A percentile compares a stretch with the other conserved stretches of the same genome.
phyloP scores from a whole-genome alignment of 179 eudicot species.

The Dionaea muscipula region DNA sequence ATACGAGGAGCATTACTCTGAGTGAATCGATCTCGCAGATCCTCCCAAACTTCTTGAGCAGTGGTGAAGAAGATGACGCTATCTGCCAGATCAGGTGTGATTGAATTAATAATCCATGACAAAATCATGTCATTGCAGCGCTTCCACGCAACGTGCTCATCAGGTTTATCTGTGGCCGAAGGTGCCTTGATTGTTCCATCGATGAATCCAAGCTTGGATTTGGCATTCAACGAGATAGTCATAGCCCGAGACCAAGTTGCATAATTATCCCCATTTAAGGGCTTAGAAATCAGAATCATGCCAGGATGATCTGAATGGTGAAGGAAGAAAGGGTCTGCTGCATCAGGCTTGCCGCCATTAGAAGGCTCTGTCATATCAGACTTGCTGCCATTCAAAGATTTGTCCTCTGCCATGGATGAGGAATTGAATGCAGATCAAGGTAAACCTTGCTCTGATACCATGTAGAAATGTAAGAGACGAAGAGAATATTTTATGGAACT shows the following conservation, averaged over 20 bases:
- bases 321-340: conserved; percentile 8
- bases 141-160: not conserved
- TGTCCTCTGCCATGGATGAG: too few species aligned
- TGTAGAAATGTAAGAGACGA: too few species aligned
- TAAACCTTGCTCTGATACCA: too few species aligned
- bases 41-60: not conserved
- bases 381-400: too few species aligned
- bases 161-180: not conserved
- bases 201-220: conserved; percentile 10
- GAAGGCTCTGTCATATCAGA: too few species aligned
- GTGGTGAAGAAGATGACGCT: not conserved
- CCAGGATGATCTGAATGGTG: conserved; percentile 1
- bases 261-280: conserved; percentile 8
- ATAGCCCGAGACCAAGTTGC: conserved; percentile 3
- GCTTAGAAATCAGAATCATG: not conserved
- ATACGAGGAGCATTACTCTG: not conserved
- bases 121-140: conserved; percentile 4
- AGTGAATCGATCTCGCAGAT: conserved; percentile 3
- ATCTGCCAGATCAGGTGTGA: not conserved
- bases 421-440: too few species aligned
- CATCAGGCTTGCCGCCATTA: too few species aligned
- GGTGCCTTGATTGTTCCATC: not conserved
- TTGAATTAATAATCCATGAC: not conserved
- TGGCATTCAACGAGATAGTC: not conserved
- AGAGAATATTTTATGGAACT: too few species aligned